These are phyloP conservation scores for Terfezia claveryi DNA, from an alignment of 495 filamentous ascomycete species.

Conservation along the genomic window DNA sequence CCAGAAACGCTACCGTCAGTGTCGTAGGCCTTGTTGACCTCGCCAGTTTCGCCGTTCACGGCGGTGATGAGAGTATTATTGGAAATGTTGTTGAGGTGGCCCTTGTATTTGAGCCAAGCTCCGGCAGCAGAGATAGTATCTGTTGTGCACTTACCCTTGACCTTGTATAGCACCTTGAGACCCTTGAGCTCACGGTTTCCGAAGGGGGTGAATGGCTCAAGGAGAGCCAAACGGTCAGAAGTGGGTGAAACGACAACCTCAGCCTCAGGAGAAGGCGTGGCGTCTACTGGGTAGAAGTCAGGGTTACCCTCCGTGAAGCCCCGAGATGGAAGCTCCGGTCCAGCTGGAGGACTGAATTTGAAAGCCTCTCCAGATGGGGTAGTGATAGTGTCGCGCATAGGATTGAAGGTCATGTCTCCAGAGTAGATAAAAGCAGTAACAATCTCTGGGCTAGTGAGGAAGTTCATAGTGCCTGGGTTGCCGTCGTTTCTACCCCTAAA, in stretches of 20 bases:
- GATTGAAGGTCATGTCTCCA: conserved; percentile 87
- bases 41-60: conserved; percentile 71
- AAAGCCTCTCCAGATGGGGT: conserved; percentile 68
- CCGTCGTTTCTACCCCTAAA: conserved; percentile 95
- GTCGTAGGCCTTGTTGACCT: conserved; percentile 80
- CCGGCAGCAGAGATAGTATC: conserved; percentile 96
- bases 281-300: conserved; percentile 47
- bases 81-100: conserved; percentile 90
- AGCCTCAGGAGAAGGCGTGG: conserved; percentile 40
- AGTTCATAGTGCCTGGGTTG: conserved; percentile 93
- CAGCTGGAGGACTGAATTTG: conserved; percentile 63
- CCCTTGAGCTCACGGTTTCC: conserved; percentile 48
- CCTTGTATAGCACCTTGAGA: conserved; percentile 72
- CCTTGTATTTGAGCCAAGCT: conserved; percentile 98
- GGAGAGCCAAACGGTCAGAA: conserved; percentile 66
- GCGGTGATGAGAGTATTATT: conserved; percentile 92
- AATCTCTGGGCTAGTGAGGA: conserved; percentile 76
- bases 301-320: conserved; percentile 68
- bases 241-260: conserved; percentile 57
- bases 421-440: conserved; percentile 92
- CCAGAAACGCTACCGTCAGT: conserved; percentile 38
- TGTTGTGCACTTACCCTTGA: conserved; percentile 92
- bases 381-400: conserved; percentile 62
- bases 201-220: conserved; percentile 81
- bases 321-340: conserved; percentile 48